A percentile compares a stretch with the other conserved stretches of the same genome.
Conservation (phyloP, 345 rosid species). For the Fremontodendron californicum region DNA sequence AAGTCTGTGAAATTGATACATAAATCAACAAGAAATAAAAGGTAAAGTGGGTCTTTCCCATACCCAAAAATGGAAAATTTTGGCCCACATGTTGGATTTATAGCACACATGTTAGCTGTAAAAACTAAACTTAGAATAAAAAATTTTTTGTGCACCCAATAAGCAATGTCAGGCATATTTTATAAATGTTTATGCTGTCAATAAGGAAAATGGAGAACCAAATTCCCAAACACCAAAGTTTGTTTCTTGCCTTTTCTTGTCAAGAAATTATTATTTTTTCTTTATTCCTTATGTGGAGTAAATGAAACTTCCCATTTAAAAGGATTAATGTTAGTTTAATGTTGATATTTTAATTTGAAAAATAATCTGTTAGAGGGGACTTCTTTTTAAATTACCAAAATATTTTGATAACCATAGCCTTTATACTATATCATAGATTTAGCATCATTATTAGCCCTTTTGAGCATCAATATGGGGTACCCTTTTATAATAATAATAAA, state of each 20-base stretch:
- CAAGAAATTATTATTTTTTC: neutral
- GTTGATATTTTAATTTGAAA: neutral
- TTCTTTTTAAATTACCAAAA: neutral
- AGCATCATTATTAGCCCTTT: neutral
- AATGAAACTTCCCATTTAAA: neutral
- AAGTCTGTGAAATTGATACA: too few species aligned
- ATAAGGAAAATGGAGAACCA: conserved; percentile 6
- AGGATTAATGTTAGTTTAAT: neutral
- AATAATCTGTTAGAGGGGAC: neutral
- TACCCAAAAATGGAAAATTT: neutral
- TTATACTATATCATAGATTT: neutral
- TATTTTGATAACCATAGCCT: neutral
- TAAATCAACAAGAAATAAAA: neutral
- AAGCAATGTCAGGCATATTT: neutral
- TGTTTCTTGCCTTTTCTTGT: conserved; percentile 9
- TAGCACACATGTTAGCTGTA: conserved; percentile 6
- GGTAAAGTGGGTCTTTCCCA: neutral
- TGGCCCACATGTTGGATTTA: conserved; percentile 7
- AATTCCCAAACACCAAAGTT: conserved; percentile 1
- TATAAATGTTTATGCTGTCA: neutral
- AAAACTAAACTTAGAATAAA: neutral
- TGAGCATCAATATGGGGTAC: neutral
- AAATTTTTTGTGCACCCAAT: neutral
- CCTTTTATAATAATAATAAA: neutral
- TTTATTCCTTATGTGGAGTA: neutral